phyloP scores from a whole-genome alignment of 2,329 filamentous ascomycete genomes.

The Trichoderma simmonsii region DNA sequence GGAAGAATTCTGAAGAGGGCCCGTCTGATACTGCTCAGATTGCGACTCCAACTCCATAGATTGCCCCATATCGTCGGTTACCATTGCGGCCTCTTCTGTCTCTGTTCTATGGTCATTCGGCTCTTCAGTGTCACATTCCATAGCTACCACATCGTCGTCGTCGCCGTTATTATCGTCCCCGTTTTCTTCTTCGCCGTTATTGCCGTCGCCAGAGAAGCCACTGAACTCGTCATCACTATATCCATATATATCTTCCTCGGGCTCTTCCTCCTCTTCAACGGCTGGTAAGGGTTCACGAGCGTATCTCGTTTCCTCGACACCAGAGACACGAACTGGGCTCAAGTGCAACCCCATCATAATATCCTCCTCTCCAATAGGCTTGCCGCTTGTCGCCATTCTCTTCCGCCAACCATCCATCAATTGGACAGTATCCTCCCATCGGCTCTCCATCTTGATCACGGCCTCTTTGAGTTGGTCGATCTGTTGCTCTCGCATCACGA shows the following conservation, averaged over 20 bases:
- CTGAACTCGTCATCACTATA: slow-evolving; percentile 32
- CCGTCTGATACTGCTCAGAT: slow-evolving; percentile 40
- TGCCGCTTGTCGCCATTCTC: slow-evolving; percentile 68
- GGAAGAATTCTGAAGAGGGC: slow-evolving; percentile 51
- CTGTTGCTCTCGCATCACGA: slow-evolving; percentile 87
- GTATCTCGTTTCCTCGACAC: slow-evolving; percentile 47
- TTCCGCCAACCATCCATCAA: slow-evolving; percentile 92
- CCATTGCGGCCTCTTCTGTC: not conserved
- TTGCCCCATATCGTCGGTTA: slow-evolving; percentile 14
- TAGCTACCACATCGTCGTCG: slow-evolving; percentile 40
- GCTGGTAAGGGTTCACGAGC: slow-evolving; percentile 41
- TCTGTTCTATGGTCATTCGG: not conserved
- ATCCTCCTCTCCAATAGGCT: slow-evolving; percentile 66
- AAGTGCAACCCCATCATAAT: slow-evolving; percentile 65
- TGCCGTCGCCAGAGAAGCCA: slow-evolving; percentile 15
- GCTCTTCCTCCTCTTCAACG: slow-evolving; percentile 43
- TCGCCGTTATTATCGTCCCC: slow-evolving; percentile 31
- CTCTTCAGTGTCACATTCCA: slow-evolving; percentile 38
- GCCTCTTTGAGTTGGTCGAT: slow-evolving; percentile 78
- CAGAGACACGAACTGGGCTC: slow-evolving; percentile 55
- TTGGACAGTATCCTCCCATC: slow-evolving; percentile 84
- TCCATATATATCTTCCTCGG: not conserved
- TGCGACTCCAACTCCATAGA: slow-evolving; percentile 28
- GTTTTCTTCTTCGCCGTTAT: slow-evolving; percentile 31
- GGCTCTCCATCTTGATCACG: slow-evolving; percentile 89